Percentiles rank a stretch among this genome's conserved stretches.
Conservation (phyloP, 345 rosid genomes). For the Tarenaya hassleriana region DNA sequence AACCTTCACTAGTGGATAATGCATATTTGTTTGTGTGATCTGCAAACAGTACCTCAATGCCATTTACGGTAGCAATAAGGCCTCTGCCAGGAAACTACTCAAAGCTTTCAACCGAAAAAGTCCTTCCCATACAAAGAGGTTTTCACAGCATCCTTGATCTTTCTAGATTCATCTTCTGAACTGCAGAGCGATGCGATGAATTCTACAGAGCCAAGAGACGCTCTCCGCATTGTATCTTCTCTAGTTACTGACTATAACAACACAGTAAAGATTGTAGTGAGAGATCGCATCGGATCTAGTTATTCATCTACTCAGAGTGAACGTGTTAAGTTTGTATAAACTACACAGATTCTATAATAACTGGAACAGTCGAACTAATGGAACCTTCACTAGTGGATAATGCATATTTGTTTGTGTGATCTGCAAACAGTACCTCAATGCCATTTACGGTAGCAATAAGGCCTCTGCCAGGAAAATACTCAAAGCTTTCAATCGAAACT, state of each 20-base stretch:
- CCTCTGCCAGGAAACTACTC: conserved; percentile 96
- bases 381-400: too few species aligned
- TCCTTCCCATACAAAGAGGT: conserved; percentile 72
- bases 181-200: conserved; percentile 73
- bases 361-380: too few species aligned
- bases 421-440: conserved; percentile 37
- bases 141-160: conserved; percentile 73
- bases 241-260: conserved; percentile 56
- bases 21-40: too few species aligned
- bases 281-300: conserved; percentile 4
- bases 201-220: conserved; percentile 93
- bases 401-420: too few species aligned
- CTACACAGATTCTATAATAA: too few species aligned
- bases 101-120: conserved; percentile 69
- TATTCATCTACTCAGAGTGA: too few species aligned
- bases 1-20: too few species aligned
- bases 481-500: conserved; percentile 71
- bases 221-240: conserved; percentile 48
- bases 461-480: conserved; percentile 93
- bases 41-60: conserved; percentile 40
- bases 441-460: conserved; percentile 78
- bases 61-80: conserved; percentile 75
- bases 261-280: conserved; percentile 22
- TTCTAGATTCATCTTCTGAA: conserved; percentile 66
- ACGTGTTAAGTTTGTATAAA: not conserved